Evolutionary conservation across 2,329 filamentous ascomycete species (phyloP).

Genomic region (Pestalotiopsis sp.): DNA sequence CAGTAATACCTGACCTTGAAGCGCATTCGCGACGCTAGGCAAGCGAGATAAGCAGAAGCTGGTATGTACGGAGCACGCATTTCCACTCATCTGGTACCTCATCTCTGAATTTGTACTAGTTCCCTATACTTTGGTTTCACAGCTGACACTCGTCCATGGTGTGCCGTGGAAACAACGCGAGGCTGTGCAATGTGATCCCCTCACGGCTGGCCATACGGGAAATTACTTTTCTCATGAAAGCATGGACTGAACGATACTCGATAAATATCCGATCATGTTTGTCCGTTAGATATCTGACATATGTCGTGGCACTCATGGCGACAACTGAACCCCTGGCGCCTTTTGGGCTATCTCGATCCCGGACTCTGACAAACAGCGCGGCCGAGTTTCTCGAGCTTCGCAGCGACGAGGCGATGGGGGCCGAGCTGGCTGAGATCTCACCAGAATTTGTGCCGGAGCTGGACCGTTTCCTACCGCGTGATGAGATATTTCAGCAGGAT

Average conservation of each 20-base stretch:
- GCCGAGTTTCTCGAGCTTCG: slow-evolving; percentile 19
- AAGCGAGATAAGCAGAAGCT: neutral
- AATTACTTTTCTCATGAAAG: neutral
- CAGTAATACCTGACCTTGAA: neutral
- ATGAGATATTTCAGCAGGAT: neutral
- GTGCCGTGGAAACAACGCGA: neutral
- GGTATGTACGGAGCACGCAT: too few relatives aligned
- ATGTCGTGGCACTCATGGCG: neutral
- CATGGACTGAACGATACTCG: neutral
- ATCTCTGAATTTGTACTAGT: neutral
- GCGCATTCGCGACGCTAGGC: neutral
- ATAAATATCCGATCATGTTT: neutral
- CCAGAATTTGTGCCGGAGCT: slow-evolving; percentile 17
- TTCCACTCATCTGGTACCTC: neutral
- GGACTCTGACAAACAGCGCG: slow-evolving; percentile 17
- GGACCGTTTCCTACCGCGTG: neutral
- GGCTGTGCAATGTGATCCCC: neutral
- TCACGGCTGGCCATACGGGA: neutral
- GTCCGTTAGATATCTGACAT: neutral
- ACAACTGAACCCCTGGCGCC: neutral
- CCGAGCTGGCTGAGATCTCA: slow-evolving; percentile 15
- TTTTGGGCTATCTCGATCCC: neutral
- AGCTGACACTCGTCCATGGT: neutral
- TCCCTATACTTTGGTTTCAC: neutral
- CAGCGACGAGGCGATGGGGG: slow-evolving; percentile 14